Evolutionary conservation across 176 grass and related monocot genomes (phyloP), one percentile per base, ranked within the genome.

Genomic region (Metroxylon sagu): DNA sequence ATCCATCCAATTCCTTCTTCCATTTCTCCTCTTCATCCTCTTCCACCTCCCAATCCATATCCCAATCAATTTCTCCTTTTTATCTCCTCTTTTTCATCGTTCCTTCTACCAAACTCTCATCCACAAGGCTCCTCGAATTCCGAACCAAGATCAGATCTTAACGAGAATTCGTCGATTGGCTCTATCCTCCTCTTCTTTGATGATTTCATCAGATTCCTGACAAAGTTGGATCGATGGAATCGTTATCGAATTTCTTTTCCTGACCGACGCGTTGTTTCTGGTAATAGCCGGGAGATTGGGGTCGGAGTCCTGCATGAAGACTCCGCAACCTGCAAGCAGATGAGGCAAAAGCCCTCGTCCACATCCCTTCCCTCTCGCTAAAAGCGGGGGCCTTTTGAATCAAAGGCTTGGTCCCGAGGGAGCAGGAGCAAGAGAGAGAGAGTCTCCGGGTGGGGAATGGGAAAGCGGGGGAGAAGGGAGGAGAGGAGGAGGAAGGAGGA

Each of bases 231-330:
- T 19, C 63, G 19, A 25, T 14, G 28, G 71, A 66, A 29, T 57
- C 56, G 31, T 57, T 29, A 16, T 53, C 5, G 17, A 19, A n/a
- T 43, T 76, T 16, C 1, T 57, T 8, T 5, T 58, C 64, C 61
- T 18, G 19, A 50, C 6, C 27, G 49, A 85, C 68, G 52, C 80
- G 87, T 63, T 29, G 87, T 63, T 29, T 87, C 71, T 73, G 74
- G 80, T 90, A 90, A 74, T 85, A 96, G 63, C 91, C 91, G 1
- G 86, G 53, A 87, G 66, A 69, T 87, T 61, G 39, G 91, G 86
- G 16, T 90, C 75, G 25, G 55, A 65, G 48, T 96, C 86, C 67
- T 96, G 91, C 91, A 90, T 96, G 78, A 90, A 96, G 29, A 90
- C 80, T 12, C 91, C 86, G 49, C 91, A 96, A 0, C 91, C 91